phyloP scores from a whole-genome alignment of 495 filamentous ascomycete species.

The Aspergillus wentii region DNA sequence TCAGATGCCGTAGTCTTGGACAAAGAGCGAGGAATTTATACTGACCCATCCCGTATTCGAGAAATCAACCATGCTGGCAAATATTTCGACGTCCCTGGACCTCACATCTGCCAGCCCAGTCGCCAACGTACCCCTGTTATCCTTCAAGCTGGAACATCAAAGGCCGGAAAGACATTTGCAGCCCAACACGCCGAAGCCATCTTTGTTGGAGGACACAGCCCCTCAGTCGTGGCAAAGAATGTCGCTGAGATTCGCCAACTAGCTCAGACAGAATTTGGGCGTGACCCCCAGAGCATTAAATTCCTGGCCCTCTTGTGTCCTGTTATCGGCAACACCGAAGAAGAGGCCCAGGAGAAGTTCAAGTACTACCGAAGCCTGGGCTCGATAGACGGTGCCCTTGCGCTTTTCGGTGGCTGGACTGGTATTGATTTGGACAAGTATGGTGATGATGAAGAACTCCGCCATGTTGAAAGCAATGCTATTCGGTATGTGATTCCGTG shows the following conservation, averaged over 20 bases:
- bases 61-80: constrained; percentile 64
- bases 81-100: constrained; percentile 61
- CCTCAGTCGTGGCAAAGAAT: constrained; percentile 41
- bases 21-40: constrained; percentile 50
- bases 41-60: constrained; percentile 52
- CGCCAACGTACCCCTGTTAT: constrained; percentile 63
- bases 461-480: constrained; percentile 59
- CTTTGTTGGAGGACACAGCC: constrained; percentile 46
- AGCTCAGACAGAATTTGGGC: constrained; percentile 36
- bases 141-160: constrained; percentile 61
- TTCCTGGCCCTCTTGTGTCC: constrained; percentile 49
- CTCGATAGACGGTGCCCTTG: constrained; percentile 50
- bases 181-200: constrained; percentile 55
- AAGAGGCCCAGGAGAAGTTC: constrained; percentile 50
- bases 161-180: constrained; percentile 58
- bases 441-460: constrained; percentile 50
- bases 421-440: constrained; percentile 50
- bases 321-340: constrained; percentile 48
- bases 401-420: constrained; percentile 56
- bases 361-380: constrained; percentile 42
- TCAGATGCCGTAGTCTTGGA: constrained; percentile 60
- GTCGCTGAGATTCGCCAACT: constrained; percentile 47
- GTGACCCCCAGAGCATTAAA: constrained; percentile 47
- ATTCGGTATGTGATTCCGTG: constrained; percentile 42
- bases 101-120: constrained; percentile 58